These are phyloP conservation scores for Cairneyella variabilis DNA, from an alignment of 495 filamentous ascomycete genomes.

Conservation along the genomic window DNA sequence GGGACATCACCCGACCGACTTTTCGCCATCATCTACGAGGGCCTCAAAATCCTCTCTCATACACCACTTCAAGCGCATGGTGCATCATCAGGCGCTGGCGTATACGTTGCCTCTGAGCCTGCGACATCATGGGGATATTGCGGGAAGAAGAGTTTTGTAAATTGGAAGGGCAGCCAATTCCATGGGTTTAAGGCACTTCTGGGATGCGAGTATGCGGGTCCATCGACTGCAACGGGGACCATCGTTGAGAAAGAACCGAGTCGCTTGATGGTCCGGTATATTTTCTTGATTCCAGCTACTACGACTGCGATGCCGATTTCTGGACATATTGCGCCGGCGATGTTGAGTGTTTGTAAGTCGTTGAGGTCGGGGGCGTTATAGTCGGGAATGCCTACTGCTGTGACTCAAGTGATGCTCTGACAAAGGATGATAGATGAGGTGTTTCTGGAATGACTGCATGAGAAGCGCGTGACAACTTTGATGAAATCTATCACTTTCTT, in stretches of 20 bases:
- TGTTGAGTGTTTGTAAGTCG: constrained; percentile 25
- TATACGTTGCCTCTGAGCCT: constrained; percentile 33
- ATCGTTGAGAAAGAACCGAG: constrained; percentile 27
- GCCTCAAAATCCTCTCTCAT: constrained; percentile 23
- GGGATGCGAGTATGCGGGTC: constrained; percentile 29
- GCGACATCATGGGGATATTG: constrained; percentile 20
- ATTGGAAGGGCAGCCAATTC: constrained; percentile 25
- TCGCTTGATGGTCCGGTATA: constrained; percentile 29
- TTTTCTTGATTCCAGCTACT: constrained; percentile 25
- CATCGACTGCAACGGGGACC: neutral
- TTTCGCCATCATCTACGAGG: constrained; percentile 28
- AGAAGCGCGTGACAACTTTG: no score
- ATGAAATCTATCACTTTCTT: no score
- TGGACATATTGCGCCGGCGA: constrained; percentile 23
- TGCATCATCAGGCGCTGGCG: constrained; percentile 28
- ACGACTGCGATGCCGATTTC: constrained; percentile 16
- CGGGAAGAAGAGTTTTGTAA: neutral
- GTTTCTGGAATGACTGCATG: no score
- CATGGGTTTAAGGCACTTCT: constrained; percentile 25
- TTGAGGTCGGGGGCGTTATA: constrained; percentile 9
- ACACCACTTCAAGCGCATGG: constrained; percentile 28
- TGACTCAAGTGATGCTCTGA: no score
- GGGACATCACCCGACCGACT: constrained; percentile 31
- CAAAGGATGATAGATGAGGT: no score
- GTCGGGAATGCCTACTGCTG: no score